phyloP scores from a whole-genome alignment of 2,329 filamentous ascomycete species.

The Trichoderma atrobrunneum region DNA sequence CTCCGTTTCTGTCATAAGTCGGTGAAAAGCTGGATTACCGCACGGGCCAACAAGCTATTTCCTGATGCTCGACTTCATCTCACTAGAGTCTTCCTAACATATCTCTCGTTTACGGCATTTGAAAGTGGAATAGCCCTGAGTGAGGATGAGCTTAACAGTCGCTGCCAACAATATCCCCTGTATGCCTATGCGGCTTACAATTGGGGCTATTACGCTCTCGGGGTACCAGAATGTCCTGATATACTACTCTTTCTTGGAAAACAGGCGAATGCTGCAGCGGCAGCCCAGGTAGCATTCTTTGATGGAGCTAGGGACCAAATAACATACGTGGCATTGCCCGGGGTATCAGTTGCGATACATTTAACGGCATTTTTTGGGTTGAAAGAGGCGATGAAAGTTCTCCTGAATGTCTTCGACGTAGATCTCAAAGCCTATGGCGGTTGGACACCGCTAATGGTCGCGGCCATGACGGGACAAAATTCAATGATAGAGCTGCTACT shows the following conservation, averaged over 20 bases:
- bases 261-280: not conserved
- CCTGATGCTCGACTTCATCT: rapidly evolving
- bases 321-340: not conserved
- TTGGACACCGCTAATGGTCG: not conserved
- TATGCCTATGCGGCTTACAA: rapidly evolving
- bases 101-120: not conserved
- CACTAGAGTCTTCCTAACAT: not conserved
- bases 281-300: not conserved
- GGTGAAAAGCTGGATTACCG: not conserved
- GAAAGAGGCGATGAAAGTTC: not conserved
- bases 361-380: not conserved
- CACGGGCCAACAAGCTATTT: not conserved
- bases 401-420: not conserved
- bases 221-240: not conserved
- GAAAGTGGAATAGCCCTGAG: not conserved
- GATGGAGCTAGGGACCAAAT: not conserved
- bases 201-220: not conserved
- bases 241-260: not conserved
- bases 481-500: not conserved
- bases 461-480: rapidly evolving
- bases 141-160: not conserved
- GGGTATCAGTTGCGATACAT: not conserved
- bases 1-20: not conserved
- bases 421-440: not conserved
- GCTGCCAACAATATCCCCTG: not conserved